Percentiles rank a stretch among this genome's conserved stretches.
Conservation (phyloP, 2,329 filamentous ascomycete species). For the Ilyonectria destructans region DNA sequence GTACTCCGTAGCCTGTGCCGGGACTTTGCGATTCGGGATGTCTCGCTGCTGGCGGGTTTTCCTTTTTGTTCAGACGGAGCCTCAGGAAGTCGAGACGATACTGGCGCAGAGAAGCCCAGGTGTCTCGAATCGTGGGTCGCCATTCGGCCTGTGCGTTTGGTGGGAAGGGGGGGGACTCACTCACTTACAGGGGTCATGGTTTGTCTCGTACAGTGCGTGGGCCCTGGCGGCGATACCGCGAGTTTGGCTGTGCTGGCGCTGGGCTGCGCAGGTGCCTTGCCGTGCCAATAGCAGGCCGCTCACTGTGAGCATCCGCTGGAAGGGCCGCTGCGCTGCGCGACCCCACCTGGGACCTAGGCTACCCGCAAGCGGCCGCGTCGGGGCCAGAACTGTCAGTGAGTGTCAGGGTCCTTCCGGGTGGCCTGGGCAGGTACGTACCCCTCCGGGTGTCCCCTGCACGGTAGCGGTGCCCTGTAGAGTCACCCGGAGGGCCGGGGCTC, state of each 20-base stretch:
- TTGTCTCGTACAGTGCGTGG: constrained; percentile 15
- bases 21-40: constrained; percentile 1
- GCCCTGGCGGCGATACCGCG: not conserved
- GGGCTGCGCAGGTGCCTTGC: not conserved
- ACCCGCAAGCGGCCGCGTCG: constrained; percentile 31
- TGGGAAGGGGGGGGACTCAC: not conserved
- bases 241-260: not conserved
- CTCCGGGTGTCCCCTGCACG: not conserved
- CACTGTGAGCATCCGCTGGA: constrained; percentile 19
- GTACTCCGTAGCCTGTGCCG: not conserved
- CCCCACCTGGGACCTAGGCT: constrained; percentile 24
- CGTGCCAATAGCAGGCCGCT: not conserved
- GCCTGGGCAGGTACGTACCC: constrained; percentile 12
- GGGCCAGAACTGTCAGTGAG: constrained; percentile 29
- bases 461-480: not conserved
- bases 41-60: constrained; percentile 26
- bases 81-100: constrained; percentile 13
- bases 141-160: constrained; percentile 14
- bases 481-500: not conserved
- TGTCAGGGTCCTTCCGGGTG: constrained; percentile 11
- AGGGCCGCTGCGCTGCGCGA: constrained; percentile 1
- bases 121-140: constrained; percentile 20
- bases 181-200: not conserved
- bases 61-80: constrained; percentile 30
- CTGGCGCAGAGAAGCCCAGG: not conserved